A percentile compares a stretch with the other conserved stretches of the same genome.
Conservation (phyloP, 352 stramenopile genomes). For the Pythium graminicola region DNA sequence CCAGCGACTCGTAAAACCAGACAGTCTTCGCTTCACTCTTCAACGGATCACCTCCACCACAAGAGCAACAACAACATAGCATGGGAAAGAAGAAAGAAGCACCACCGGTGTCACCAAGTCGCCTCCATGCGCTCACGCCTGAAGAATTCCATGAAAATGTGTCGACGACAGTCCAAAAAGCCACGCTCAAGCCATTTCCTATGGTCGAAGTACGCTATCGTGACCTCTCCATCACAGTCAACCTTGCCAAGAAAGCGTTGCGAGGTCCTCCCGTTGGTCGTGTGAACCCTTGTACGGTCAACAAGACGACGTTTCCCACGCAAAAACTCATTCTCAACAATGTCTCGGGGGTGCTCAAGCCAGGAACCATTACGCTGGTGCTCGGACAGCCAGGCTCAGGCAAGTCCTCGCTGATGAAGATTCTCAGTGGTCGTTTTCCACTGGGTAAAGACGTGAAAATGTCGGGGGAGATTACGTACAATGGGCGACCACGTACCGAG, state of each 20-base stretch:
- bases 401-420: slow-evolving; percentile 28
- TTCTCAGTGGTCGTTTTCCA: slow-evolving; percentile 24
- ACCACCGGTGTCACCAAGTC: not conserved
- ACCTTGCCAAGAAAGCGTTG: slow-evolving; percentile 22
- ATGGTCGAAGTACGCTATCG: slow-evolving; percentile 32
- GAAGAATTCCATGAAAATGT: slow-evolving; percentile 27
- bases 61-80: not conserved
- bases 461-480: slow-evolving; percentile 26
- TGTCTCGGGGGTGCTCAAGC: slow-evolving; percentile 24
- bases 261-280: slow-evolving; percentile 1
- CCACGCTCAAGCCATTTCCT: slow-evolving; percentile 20
- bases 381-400: slow-evolving; percentile 20
- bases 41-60: not conserved
- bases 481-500: slow-evolving; percentile 15
- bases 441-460: slow-evolving; percentile 18
- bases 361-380: slow-evolving; percentile 24
- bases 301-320: slow-evolving; percentile 9
- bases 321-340: slow-evolving; percentile 28
- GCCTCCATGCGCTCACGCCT: slow-evolving; percentile 17
- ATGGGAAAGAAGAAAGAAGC: slow-evolving; percentile 8
- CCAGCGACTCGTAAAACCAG: not conserved
- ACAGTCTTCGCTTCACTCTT: not conserved
- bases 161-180: slow-evolving; percentile 16
- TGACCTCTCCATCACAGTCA: slow-evolving; percentile 32
- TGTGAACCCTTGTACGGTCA: slow-evolving; percentile 14